Conservation (phyloP, 202 grass and related monocot genomes). For the Panicum hallii region DNA sequence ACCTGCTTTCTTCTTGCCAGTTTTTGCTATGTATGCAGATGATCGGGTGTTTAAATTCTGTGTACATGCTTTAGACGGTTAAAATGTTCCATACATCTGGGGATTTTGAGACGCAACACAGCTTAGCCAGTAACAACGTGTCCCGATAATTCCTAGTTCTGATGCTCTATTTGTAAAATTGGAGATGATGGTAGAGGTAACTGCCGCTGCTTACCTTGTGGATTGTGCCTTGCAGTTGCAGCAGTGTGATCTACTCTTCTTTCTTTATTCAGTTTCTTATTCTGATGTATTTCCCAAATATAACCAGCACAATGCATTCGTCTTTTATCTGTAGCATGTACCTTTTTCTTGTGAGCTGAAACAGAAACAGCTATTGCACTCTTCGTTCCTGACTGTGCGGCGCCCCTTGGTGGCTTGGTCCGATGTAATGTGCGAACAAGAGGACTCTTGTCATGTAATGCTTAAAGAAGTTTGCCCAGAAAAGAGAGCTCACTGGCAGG, state of each 20-base stretch:
- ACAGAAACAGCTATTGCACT: not conserved
- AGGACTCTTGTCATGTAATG: not conserved
- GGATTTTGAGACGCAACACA: not conserved
- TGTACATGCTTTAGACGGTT: not conserved
- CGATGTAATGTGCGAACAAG: not conserved
- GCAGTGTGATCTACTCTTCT: not conserved
- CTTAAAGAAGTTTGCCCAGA: conserved; percentile 34
- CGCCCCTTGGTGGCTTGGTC: not conserved
- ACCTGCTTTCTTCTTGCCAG: conserved; percentile 25
- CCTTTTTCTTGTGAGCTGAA: not conserved
- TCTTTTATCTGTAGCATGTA: not conserved
- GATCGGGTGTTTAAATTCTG: conserved; percentile 19
- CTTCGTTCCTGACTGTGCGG: not conserved
- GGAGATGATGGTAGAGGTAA: not conserved
- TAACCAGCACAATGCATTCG: conserved; percentile 16
- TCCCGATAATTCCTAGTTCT: not conserved
- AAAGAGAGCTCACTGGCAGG: conserved; percentile 37
- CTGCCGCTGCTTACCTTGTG: not conserved
- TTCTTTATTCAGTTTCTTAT: not conserved
- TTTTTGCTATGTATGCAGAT: conserved; percentile 27
- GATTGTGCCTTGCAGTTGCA: too few species aligned
- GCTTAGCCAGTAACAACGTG: not conserved
- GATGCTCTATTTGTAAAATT: conserved; percentile 14
- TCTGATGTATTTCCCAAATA: conserved; percentile 14
- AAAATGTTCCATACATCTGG: not conserved